These are phyloP conservation scores for Schwanniomyces sp. DNA, from an alignment of 805 yeast species.

Conservation along the genomic window DNA sequence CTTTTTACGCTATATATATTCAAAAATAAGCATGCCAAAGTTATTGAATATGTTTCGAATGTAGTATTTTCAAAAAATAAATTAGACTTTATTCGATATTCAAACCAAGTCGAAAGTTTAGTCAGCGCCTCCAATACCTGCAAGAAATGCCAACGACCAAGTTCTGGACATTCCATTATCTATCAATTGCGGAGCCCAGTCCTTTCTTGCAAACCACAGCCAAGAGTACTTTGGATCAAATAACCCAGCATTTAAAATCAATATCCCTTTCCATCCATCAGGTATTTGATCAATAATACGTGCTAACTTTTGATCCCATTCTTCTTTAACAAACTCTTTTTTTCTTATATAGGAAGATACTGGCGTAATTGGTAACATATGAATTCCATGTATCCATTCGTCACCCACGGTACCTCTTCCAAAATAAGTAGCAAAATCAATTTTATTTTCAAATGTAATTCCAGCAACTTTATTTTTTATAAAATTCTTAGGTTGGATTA, in stretches of 20 bases:
- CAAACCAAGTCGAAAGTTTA: too few species aligned
- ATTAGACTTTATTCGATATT: too few species aligned
- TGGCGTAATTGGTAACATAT: conserved; percentile 73
- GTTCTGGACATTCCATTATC: conserved; percentile 87
- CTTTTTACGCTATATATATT: too few species aligned
- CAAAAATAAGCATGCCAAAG: too few species aligned
- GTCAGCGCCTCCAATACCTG: conserved; percentile 40
- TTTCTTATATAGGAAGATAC: conserved; percentile 60
- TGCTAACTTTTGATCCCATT: conserved; percentile 56
- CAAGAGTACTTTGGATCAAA: conserved; percentile 56
- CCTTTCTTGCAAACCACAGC: conserved; percentile 45
- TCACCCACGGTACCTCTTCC: conserved; percentile 57
- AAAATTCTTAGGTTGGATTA: conserved; percentile 54
- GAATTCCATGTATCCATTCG: conserved; percentile 77
- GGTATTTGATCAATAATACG: conserved; percentile 47
- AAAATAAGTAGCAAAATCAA: conserved; percentile 73
- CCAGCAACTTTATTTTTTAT: conserved; percentile 70
- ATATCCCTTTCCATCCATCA: conserved; percentile 73
- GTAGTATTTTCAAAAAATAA: too few species aligned
- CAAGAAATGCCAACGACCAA: conserved; percentile 82
- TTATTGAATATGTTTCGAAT: too few species aligned
- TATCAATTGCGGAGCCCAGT: conserved; percentile 55
- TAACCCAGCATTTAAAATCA: conserved; percentile 73
- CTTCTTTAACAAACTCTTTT: conserved; percentile 56
- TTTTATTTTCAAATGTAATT: conserved; percentile 68